phyloP scores from a whole-genome alignment of 2,329 filamentous ascomycete genomes.

The Microcyclosporella mali region DNA sequence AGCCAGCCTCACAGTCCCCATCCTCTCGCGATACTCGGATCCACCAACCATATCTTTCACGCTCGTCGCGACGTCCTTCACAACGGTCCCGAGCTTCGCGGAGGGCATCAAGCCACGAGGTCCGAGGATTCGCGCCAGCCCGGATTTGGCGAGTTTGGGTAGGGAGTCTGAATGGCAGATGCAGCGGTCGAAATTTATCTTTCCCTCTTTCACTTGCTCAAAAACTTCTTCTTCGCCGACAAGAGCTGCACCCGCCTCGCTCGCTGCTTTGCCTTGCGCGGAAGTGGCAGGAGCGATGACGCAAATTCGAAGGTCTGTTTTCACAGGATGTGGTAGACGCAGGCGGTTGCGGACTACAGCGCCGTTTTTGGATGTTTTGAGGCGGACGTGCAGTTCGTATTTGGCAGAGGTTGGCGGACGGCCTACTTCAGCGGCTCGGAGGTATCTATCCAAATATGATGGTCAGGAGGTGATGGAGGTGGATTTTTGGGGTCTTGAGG shows the following conservation, averaged over 20 bases:
- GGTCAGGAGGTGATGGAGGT: neutral
- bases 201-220: slow-evolving; percentile 65
- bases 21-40: slow-evolving; percentile 77
- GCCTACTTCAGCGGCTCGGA: slow-evolving; percentile 89
- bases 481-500: neutral
- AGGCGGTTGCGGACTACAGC: slow-evolving; percentile 82
- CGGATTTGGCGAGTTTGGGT: slow-evolving; percentile 72
- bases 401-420: slow-evolving; percentile 65
- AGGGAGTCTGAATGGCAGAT: slow-evolving; percentile 78
- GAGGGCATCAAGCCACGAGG: slow-evolving; percentile 91
- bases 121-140: slow-evolving; percentile 73
- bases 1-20: slow-evolving; percentile 80
- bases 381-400: slow-evolving; percentile 80
- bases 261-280: slow-evolving; percentile 65
- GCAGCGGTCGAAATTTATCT: slow-evolving; percentile 80
- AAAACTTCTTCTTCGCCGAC: slow-evolving; percentile 86
- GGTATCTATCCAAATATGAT: slow-evolving; percentile 56
- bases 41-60: slow-evolving; percentile 79
- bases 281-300: slow-evolving; percentile 85
- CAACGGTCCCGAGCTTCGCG: slow-evolving; percentile 79
- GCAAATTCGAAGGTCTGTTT: slow-evolving; percentile 80
- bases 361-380: slow-evolving; percentile 79
- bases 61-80: slow-evolving; percentile 66
- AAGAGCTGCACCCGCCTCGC: slow-evolving; percentile 68
- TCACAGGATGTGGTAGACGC: slow-evolving; percentile 80